Evolutionary conservation across 345 rosid species (phyloP).

Genomic region (Eucalyptus erythrocorys): DNA sequence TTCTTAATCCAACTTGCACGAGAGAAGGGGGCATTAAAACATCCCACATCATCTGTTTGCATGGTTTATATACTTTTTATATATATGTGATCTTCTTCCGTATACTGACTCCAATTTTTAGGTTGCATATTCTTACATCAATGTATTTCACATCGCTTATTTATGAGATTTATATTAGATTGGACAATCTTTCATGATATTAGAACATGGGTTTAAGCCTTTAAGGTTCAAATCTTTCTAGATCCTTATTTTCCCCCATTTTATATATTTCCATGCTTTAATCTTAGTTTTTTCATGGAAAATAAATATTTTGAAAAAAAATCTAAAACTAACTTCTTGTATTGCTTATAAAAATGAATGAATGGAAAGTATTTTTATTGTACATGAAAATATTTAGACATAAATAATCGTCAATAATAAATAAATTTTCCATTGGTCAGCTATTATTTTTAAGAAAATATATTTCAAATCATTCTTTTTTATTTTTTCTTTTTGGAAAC

Average conservation of each 20-base stretch:
- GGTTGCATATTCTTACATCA: background rate
- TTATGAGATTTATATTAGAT: background rate
- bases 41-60: background rate
- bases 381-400: too few species aligned
- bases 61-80: background rate
- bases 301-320: too few species aligned
- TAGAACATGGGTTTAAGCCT: background rate
- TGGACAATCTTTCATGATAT: background rate
- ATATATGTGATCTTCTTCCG: background rate
- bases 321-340: too few species aligned
- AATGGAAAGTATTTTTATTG: too few species aligned
- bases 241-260: background rate
- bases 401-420: too few species aligned
- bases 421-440: too few species aligned
- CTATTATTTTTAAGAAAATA: too few species aligned
- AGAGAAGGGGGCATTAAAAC: background rate
- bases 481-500: too few species aligned
- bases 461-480: too few species aligned
- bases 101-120: fast-evolving
- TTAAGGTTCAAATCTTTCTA: background rate
- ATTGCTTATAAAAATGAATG: too few species aligned
- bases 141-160: background rate
- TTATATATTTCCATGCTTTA: background rate
- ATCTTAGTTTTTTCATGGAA: background rate
- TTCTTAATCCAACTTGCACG: background rate